These are phyloP conservation scores for Chaetomiaceae sp. DNA, from an alignment of 2,329 filamentous ascomycete genomes.

Conservation along the genomic window DNA sequence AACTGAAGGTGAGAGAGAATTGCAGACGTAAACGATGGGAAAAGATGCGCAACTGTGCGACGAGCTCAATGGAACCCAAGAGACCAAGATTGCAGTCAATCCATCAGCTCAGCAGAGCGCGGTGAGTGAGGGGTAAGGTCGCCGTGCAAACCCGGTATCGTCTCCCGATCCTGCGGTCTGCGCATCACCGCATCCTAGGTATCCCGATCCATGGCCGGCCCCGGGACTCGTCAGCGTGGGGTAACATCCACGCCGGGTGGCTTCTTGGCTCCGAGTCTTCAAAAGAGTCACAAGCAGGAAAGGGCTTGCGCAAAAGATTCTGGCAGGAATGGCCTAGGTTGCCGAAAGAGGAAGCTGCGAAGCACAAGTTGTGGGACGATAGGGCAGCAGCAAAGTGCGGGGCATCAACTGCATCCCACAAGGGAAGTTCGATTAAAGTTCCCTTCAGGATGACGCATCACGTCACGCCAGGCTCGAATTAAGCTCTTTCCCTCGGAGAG, in stretches of 20 bases:
- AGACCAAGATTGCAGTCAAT: background rate
- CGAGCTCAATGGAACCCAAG: background rate
- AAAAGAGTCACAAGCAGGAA: no score
- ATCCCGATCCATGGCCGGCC: background rate
- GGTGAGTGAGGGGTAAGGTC: background rate
- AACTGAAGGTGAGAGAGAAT: background rate
- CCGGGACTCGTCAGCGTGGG: constrained; percentile 18
- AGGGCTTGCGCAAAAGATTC: background rate
- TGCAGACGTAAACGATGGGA: background rate
- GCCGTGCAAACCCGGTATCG: no score
- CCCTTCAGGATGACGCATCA: constrained; percentile 11
- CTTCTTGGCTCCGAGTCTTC: no score
- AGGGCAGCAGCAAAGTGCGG: background rate
- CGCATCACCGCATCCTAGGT: no score
- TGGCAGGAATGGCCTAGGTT: background rate
- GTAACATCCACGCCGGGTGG: no score
- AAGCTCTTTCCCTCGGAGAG: background rate
- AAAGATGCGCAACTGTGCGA: background rate
- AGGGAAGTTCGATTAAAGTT: background rate
- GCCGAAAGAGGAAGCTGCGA: constrained; percentile 22
- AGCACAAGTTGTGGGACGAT: background rate
- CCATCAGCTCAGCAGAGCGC: background rate
- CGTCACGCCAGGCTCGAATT: background rate
- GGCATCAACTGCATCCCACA: background rate
- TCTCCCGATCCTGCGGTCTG: background rate